Evolutionary conservation across 768 basidiomycete genomes (phyloP).

Genomic region (Asterophora lycoperdoides): DNA sequence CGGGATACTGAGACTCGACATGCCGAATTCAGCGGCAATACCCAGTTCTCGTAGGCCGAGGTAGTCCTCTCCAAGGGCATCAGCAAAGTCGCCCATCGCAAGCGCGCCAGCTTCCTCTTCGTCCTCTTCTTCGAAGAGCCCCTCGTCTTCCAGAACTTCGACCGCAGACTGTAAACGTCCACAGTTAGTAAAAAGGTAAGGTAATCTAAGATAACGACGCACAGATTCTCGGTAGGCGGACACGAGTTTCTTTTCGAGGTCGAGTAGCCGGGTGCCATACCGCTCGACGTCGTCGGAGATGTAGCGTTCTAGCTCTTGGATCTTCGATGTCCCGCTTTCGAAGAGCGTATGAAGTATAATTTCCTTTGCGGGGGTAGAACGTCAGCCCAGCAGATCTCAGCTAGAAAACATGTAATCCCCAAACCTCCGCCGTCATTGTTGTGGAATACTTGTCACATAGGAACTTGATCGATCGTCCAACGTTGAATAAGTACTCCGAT

Average conservation of each 20-base stretch:
- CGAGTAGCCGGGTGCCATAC: conserved; percentile 69
- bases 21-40: conserved; percentile 79
- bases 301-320: conserved; percentile 81
- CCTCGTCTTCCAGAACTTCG: conserved; percentile 57
- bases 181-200: background rate
- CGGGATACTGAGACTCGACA: conserved; percentile 75
- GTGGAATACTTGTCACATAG: conserved; percentile 75
- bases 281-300: conserved; percentile 85
- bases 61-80: conserved; percentile 88
- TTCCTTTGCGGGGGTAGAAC: conserved; percentile 51
- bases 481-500: conserved; percentile 77
- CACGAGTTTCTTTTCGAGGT: conserved; percentile 83
- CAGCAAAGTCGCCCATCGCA: conserved; percentile 83
- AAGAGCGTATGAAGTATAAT: conserved; percentile 89
- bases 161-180: conserved; percentile 34
- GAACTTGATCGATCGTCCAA: conserved; percentile 82
- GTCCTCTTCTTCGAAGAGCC: conserved; percentile 57
- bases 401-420: conserved; percentile 12
- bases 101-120: conserved; percentile 55
- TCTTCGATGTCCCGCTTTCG: conserved; percentile 77
- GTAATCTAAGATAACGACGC: conserved; percentile 24
- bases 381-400: conserved; percentile 5
- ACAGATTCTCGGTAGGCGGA: conserved; percentile 80
- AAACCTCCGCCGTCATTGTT: conserved; percentile 82
- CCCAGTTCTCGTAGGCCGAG: conserved; percentile 85